Conservation (phyloP, 129 eudicot genomes). For the Oenanthe sinensis region DNA sequence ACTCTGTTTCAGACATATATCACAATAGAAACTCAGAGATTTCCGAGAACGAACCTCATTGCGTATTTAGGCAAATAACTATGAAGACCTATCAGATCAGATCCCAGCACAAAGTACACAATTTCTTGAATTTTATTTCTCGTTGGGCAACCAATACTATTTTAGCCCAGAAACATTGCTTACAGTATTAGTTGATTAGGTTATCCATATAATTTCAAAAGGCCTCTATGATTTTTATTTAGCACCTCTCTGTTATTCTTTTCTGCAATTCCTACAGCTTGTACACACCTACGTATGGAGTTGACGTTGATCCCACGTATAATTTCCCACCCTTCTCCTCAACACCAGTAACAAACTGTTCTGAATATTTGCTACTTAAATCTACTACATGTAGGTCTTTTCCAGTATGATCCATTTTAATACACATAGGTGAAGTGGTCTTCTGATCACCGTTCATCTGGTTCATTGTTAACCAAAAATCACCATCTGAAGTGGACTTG, state of each 20-base stretch:
- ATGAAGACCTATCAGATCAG: too few relatives aligned
- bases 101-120: neutral
- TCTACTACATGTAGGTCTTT: neutral
- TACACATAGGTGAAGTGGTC: neutral
- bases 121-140: neutral
- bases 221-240: neutral
- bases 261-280: neutral
- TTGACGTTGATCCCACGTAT: neutral
- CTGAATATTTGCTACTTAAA: neutral
- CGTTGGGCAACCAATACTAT: neutral
- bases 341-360: conserved; percentile 3
- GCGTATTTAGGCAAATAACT: too few relatives aligned
- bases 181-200: neutral
- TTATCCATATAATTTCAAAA: neutral
- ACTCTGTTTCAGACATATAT: too few relatives aligned
- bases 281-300: conserved; percentile 5
- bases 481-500: neutral
- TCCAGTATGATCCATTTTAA: conserved; percentile 4
- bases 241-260: neutral
- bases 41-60: too few relatives aligned
- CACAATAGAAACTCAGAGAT: too few relatives aligned
- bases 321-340: neutral
- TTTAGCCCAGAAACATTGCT: neutral
- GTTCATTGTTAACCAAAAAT: conserved; percentile 4
- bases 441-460: neutral